phyloP scores from a whole-genome alignment of 306 rosid species.

The Vigna trinervia region DNA sequence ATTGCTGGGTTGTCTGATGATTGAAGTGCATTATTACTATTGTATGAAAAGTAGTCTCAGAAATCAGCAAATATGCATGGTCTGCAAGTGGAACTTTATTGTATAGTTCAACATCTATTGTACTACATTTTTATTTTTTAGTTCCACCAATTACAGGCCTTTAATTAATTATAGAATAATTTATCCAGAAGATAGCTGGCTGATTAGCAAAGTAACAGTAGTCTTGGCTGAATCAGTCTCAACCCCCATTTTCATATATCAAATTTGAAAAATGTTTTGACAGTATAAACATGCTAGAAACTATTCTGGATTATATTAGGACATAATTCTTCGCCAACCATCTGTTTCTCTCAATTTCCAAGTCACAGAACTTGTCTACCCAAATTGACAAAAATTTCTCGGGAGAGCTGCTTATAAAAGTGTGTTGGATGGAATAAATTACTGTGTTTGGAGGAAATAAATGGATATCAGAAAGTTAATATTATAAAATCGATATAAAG shows the following conservation, averaged over 20 bases:
- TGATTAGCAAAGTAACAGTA: conserved; percentile 11
- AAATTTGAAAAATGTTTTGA: conserved; percentile 3
- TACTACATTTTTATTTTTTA: not conserved
- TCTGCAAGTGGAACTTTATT: conserved; percentile 13
- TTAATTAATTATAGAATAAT: conserved; percentile 32
- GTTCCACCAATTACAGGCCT: not conserved
- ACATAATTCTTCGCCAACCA: not conserved
- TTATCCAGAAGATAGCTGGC: conserved; percentile 3
- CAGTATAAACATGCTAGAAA: not conserved
- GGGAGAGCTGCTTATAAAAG: too few species aligned
- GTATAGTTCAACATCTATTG: conserved; percentile 21
- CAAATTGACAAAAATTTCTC: too few species aligned
- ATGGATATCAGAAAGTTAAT: too few species aligned
- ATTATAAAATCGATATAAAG: too few species aligned
- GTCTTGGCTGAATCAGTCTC: not conserved
- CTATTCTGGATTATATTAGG: not conserved
- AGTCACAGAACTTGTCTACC: too few species aligned
- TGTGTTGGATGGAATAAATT: too few species aligned
- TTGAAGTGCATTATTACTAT: conserved; percentile 28
- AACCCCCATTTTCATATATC: not conserved
- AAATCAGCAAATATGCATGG: conserved; percentile 23
- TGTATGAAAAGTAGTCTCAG: conserved; percentile 30
- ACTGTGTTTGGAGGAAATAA: too few species aligned
- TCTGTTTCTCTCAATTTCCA: too few species aligned
- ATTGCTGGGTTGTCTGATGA: conserved; percentile 8